A percentile compares a stretch with the other conserved stretches of the same genome.
Evolutionary conservation across 2,329 filamentous ascomycete genomes (phyloP).

Genomic region (Orbilia javanica): DNA sequence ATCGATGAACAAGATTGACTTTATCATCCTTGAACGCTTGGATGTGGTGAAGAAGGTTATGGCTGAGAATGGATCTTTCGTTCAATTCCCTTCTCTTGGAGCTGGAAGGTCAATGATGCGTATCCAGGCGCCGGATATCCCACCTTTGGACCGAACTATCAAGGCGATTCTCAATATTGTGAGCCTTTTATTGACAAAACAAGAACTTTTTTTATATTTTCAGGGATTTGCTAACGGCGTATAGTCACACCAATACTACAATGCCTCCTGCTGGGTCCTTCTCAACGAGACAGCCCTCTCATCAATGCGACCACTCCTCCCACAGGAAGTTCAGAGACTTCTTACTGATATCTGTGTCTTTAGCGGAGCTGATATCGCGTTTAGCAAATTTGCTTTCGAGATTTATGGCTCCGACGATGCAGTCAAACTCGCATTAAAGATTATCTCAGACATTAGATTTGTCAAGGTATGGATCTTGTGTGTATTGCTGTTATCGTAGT

Average conservation of each 20-base stretch:
- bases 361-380: slow-evolving; percentile 90
- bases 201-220: background rate
- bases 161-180: slow-evolving; percentile 90
- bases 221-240: slow-evolving; percentile 34
- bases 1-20: slow-evolving; percentile 92
- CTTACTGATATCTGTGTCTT: slow-evolving; percentile 95
- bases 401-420: slow-evolving; percentile 96
- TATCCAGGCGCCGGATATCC: slow-evolving; percentile 90
- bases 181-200: slow-evolving; percentile 65
- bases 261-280: slow-evolving; percentile 93
- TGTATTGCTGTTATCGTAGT: background rate
- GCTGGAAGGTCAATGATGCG: slow-evolving; percentile 86
- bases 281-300: slow-evolving; percentile 74
- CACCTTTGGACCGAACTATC: slow-evolving; percentile 94
- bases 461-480: slow-evolving; percentile 72
- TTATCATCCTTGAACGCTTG: slow-evolving; percentile 86
- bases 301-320: slow-evolving; percentile 65
- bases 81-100: slow-evolving; percentile 89
- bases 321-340: slow-evolving; percentile 84
- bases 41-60: slow-evolving; percentile 99
- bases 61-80: slow-evolving; percentile 94
- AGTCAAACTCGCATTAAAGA: slow-evolving; percentile 93
- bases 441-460: slow-evolving; percentile 91
- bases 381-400: slow-evolving; percentile 92
- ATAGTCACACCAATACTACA: slow-evolving; percentile 90